Base-by-base conservation (phyloP, 768 basidiomycete genomes). In the Russula sp. region DNA sequence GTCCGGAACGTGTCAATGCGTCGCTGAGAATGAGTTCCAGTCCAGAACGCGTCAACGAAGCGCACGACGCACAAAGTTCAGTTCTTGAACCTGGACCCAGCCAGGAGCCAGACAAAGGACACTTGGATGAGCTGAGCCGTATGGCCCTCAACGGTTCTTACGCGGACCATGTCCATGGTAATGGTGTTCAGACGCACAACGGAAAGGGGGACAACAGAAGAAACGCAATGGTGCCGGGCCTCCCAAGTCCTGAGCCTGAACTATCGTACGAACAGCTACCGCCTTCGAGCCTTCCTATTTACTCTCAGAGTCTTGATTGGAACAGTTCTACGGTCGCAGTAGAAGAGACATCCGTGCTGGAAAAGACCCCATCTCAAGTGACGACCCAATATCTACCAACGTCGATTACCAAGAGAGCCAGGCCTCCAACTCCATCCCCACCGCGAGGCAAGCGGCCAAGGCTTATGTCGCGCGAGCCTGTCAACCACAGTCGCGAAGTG, bases 211-310 rank as follows among this genome's bases (percentile, higher is more conserved):
- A 5, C 9, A 16, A 53, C 34, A 46, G 30, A 40, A 30, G 10
- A 38, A 52, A 11, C 0, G 28, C 34, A 20, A 20, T 22, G 1
- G 30, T 14, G 16, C 50, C 11, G 24, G 20, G 34, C 38, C 46
- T 36, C 2, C 28, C 14, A 20, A 11, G 42, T 5, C 49, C 49
- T 7, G 49, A 11, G 6, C 44, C 40, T 24, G 38, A 48, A 22
- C 42, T 9, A 24, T 54, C 63, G 9, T 40, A 40, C 26, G 44
- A 48, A 52, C 54, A 48, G 11, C 54, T 52, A 34, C 64, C 64
- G 22, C 64, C 64, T 14, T 65, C 64, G 32, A 65, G 64, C 49
- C 26, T 44, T 48, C 64, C 64, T 16, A 60, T 64, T 49, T 38
- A 54, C 30, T 64, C 63, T 40, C 63, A 38, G 13, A 48, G 22